Percentiles rank a stretch among this genome's conserved stretches.
phyloP scores from a whole-genome alignment of 257 asterid genomes.

The Handroanthus guayacan region DNA sequence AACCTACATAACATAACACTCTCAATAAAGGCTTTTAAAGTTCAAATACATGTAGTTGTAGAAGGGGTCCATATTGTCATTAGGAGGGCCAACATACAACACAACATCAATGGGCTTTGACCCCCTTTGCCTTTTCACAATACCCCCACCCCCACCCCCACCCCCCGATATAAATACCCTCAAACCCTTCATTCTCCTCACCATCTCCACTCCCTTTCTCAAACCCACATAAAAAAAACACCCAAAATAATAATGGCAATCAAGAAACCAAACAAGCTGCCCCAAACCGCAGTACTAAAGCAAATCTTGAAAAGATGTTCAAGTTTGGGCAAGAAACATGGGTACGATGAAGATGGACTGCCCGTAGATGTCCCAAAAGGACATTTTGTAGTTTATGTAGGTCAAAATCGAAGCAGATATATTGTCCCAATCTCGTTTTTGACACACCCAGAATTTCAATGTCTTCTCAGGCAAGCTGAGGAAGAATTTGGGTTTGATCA shows the following conservation, averaged over 20 bases:
- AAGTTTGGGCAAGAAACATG: slow-evolving; percentile 51
- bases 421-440: slow-evolving; percentile 58
- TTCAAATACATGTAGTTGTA: not conserved
- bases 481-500: slow-evolving; percentile 62
- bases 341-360: slow-evolving; percentile 42
- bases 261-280: slow-evolving; percentile 43
- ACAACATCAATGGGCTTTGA: slow-evolving; percentile 35
- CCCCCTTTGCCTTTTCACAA: slow-evolving; percentile 52
- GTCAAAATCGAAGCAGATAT: slow-evolving; percentile 50
- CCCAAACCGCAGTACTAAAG: slow-evolving; percentile 44
- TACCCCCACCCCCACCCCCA: not conserved
- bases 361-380: slow-evolving; percentile 61
- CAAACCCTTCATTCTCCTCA: slow-evolving; percentile 27
- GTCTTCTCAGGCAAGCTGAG: slow-evolving; percentile 50
- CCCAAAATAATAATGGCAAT: slow-evolving; percentile 42
- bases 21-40: too few species aligned
- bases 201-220: not conserved
- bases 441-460: slow-evolving; percentile 57
- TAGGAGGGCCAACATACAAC: slow-evolving; percentile 32
- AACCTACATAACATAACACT: too few species aligned
- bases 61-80: slow-evolving; percentile 37
- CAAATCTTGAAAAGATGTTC: slow-evolving; percentile 57
- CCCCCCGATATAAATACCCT: slow-evolving; percentile 50
- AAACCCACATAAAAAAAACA: not conserved
- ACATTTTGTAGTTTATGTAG: slow-evolving; percentile 59